A percentile compares a stretch with the other conserved stretches of the same genome.
These are phyloP conservation scores for Hypoxylon sp. DNA, from an alignment of 2,329 filamentous ascomycete genomes.

Conservation along the genomic window DNA sequence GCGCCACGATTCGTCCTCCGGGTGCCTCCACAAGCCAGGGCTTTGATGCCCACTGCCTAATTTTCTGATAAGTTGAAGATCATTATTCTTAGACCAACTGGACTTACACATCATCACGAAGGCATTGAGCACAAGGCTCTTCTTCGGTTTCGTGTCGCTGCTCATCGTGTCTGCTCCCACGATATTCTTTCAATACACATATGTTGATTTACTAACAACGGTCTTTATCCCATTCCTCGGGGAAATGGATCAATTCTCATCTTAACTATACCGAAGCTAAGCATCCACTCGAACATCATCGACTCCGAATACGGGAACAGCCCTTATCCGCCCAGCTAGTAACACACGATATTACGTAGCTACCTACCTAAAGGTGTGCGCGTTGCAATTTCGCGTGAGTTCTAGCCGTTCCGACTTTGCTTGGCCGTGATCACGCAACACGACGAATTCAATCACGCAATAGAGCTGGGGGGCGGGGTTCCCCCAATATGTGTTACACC, in stretches of 20 bases:
- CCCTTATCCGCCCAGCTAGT: constrained; percentile 2
- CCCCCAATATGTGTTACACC: constrained; percentile 10
- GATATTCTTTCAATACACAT: background rate
- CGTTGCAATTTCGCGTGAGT: constrained; percentile 14
- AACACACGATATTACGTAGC: constrained; percentile 21
- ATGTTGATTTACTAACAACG: background rate
- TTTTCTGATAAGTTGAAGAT: constrained; percentile 24
- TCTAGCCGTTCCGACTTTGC: constrained; percentile 9
- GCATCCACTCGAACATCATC: constrained; percentile 11
- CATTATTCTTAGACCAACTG: background rate
- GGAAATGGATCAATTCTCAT: constrained; percentile 2
- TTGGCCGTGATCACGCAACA: constrained; percentile 37
- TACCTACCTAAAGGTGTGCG: background rate
- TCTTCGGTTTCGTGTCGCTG: constrained; percentile 54
- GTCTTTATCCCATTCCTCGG: background rate
- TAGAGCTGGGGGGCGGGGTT: constrained; percentile 32
- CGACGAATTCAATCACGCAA: constrained; percentile 40
- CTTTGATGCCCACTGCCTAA: constrained; percentile 63
- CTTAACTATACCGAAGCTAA: constrained; percentile 8
- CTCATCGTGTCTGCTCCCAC: constrained; percentile 29
- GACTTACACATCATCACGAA: constrained; percentile 65
- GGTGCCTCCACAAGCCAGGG: constrained; percentile 64
- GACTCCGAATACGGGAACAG: constrained; percentile 38
- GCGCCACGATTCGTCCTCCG: constrained; percentile 70
- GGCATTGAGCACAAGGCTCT: constrained; percentile 65